Evolutionary conservation across 225 moss, liverwort and hornwort genomes (phyloP), one percentile per base, ranked within the genome.

Genomic region (Rhytidiadelphus loreus): DNA sequence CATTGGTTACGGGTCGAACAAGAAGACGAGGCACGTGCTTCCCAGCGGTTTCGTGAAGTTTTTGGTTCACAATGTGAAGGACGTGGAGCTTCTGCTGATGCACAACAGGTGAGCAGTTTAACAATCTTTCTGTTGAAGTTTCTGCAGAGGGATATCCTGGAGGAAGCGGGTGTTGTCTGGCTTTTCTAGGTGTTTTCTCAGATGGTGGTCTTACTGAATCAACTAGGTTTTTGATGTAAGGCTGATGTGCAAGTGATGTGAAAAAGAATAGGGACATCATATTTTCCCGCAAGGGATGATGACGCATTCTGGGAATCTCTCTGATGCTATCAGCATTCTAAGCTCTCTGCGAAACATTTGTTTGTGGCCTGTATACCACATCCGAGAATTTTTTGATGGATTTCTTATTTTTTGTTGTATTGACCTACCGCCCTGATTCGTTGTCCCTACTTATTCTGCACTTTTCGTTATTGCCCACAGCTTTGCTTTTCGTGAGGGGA

Each of bases 1-100:
- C 91, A 97, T 97, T 68, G 96, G 96, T 46, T 97, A 97, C 91
- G 97, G 97, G 82, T 96, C 96, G 72, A 96, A 96, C 95, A 96
- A 97, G 95, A 96, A 96, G 95, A 97, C 97, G 78, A 91, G 95
- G 80, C 97, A 97, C 82, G 93, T 97, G 85, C 88, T 97, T 61
- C 97, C 95, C 13, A 95, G 93, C 50, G 97, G 96, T 55, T 97
- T 97, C 91, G 88, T 95, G 78, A 97, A 97, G 91, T 97, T 97
- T 91, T 71, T 97, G 92, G 97, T 97, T 8, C 95, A 97, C 93
- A 97, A 96, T 68, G 96, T 97, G 77, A 92, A 93, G 78, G 97
- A 97, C 74, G 88, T 97, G 35, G 96, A 97, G 86, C 95, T 97
- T 58, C 91, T 97, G 86, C 87, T 97, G 90, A 97, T 97, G 97